Conservation (phyloP, 805 yeast species). For the Zygosaccharomyces siamensis region DNA sequence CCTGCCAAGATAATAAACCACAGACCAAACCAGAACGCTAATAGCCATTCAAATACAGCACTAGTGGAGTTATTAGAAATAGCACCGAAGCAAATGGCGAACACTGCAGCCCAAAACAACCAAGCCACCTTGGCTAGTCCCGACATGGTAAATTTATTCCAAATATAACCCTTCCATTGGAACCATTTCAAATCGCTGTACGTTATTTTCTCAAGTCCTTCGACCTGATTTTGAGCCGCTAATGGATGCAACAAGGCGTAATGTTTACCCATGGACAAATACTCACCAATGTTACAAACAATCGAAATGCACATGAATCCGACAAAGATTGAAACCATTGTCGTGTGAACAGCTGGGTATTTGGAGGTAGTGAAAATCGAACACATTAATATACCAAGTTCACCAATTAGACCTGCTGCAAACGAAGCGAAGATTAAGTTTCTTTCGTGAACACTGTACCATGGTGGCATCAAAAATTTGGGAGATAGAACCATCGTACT, state of each 20-base stretch:
- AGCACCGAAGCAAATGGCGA: constrained; percentile 67
- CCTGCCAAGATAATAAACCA: constrained; percentile 57
- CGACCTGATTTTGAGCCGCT: constrained; percentile 15
- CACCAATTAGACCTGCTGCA: constrained; percentile 51
- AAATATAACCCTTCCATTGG: constrained; percentile 34
- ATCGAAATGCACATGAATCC: constrained; percentile 55
- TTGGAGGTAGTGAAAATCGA: constrained; percentile 63
- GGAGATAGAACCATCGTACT: constrained; percentile 18
- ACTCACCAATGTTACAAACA: constrained; percentile 42
- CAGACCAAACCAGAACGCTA: constrained; percentile 81
- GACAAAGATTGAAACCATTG: constrained; percentile 72
- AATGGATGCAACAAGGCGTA: constrained; percentile 39
- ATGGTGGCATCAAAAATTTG: constrained; percentile 35
- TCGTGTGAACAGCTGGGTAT: constrained; percentile 51
- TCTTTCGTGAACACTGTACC: constrained; percentile 38
- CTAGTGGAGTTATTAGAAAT: constrained; percentile 43
- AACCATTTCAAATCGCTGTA: constrained; percentile 25
- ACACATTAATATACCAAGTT: constrained; percentile 68
- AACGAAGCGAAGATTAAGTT: constrained; percentile 41
- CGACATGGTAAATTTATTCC: constrained; percentile 45
- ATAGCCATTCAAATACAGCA: constrained; percentile 77
- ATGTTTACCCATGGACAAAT: constrained; percentile 43
- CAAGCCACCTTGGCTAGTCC: constrained; percentile 55
- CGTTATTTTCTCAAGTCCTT: constrained; percentile 17
- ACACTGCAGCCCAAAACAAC: constrained; percentile 58